Conservation (phyloP, 495 filamentous ascomycete species). For the Thermochaetoides thermophila region DNA sequence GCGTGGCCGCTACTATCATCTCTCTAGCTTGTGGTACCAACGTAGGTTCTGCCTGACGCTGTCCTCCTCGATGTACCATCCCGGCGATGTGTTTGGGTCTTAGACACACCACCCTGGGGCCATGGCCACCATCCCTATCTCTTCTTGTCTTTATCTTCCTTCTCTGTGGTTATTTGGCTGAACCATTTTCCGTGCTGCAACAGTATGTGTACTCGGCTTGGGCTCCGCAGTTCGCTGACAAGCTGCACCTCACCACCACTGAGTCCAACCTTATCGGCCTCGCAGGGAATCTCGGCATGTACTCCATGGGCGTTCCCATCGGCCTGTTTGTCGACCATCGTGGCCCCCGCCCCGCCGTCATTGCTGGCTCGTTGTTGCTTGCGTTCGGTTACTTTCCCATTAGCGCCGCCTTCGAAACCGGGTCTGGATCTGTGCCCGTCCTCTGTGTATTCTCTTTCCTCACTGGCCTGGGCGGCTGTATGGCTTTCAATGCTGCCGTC, state of each 20-base stretch:
- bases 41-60: constrained; percentile 29
- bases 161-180: too few species aligned
- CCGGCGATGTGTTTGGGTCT: too few species aligned
- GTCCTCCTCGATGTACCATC: too few species aligned
- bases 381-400: constrained; percentile 71
- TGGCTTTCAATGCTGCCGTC: constrained; percentile 71
- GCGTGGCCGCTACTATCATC: constrained; percentile 72
- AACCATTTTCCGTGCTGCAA: too few species aligned
- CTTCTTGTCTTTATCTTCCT: too few species aligned
- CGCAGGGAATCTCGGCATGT: constrained; percentile 94
- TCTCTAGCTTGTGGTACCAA: constrained; percentile 87
- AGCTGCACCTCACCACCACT: constrained; percentile 72
- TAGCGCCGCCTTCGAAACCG: constrained; percentile 45
- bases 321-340: constrained; percentile 75
- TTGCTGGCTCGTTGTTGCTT: constrained; percentile 57
- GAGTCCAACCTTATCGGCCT: constrained; percentile 81
- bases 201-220: constrained; percentile 98
- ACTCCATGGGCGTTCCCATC: constrained; percentile 75
- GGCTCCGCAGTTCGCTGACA: constrained; percentile 85
- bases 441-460: constrained; percentile 73
- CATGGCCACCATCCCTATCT: too few species aligned
- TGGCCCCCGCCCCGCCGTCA: constrained; percentile 62
- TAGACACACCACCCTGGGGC: too few species aligned
- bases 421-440: constrained; percentile 49
- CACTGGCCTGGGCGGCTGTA: constrained; percentile 75